phyloP scores from a whole-genome alignment of 306 rosid genomes.

The Glycine soja region DNA sequence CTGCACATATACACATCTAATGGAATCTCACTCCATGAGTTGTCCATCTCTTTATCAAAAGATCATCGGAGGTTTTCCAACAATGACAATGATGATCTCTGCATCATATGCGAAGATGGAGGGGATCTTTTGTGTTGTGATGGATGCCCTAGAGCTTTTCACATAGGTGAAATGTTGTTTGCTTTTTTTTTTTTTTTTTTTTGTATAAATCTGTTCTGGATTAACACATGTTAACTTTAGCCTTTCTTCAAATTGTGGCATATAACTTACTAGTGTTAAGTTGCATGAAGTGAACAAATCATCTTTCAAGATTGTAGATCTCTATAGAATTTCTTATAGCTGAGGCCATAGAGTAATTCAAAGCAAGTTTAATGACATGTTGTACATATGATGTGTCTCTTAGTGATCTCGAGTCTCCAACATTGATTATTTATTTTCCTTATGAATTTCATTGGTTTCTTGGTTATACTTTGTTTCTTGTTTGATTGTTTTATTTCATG shows the following conservation, averaged over 20 bases:
- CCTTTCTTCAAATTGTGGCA: too few relatives aligned
- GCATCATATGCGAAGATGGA: conserved; percentile 80
- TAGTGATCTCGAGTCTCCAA: background rate
- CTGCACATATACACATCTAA: conserved; percentile 84
- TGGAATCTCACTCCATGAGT: conserved; percentile 93
- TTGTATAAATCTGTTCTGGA: too few relatives aligned
- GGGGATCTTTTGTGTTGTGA: conserved; percentile 92
- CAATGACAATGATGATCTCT: conserved; percentile 80
- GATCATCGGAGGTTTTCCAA: conserved; percentile 61
- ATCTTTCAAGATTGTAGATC: background rate
- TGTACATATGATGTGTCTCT: background rate
- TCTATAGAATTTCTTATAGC: background rate
- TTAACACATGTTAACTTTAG: too few relatives aligned
- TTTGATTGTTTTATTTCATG: background rate
- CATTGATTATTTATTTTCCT: background rate
- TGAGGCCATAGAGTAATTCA: background rate
- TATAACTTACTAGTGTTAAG: too few relatives aligned
- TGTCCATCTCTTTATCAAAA: conserved; percentile 75
- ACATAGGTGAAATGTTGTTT: conserved; percentile 59
- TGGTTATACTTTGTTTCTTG: background rate
- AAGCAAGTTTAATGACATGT: background rate
- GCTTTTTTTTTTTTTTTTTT: too few relatives aligned
- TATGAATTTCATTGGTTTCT: background rate
- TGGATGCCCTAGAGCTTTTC: conserved; percentile 94
- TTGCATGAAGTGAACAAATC: too few relatives aligned